Conservation (phyloP, 2,329 filamentous ascomycete species). For the Tolypocladium tropicale region DNA sequence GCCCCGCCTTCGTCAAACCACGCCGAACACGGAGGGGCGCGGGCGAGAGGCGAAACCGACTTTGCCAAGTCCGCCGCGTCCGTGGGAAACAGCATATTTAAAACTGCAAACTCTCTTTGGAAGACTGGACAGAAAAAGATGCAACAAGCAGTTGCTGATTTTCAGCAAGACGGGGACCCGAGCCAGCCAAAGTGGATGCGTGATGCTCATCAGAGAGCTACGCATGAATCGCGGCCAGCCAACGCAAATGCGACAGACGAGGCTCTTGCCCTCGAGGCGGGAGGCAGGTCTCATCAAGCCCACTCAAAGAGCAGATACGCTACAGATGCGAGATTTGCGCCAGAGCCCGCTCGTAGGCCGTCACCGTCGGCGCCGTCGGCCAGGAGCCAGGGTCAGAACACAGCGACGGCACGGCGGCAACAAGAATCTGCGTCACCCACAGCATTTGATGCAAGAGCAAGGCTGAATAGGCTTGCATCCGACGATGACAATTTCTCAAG, state of each 20-base stretch:
- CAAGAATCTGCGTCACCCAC: conserved; percentile 32
- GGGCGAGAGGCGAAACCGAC: conserved; percentile 53
- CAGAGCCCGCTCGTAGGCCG: conserved; percentile 33
- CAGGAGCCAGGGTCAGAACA: conserved; percentile 31
- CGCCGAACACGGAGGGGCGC: conserved; percentile 33
- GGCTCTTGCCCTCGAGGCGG: conserved; percentile 69
- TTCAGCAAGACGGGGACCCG: conserved; percentile 61
- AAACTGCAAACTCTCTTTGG: conserved; percentile 92
- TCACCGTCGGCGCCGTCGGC: conserved; percentile 38
- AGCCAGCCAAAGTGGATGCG: conserved; percentile 95
- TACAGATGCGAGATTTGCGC: conserved; percentile 13
- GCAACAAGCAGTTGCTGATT: conserved; percentile 83
- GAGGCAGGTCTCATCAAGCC: conserved; percentile 40
- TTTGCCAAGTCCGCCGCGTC: conserved; percentile 73
- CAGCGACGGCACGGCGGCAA: conserved; percentile 49
- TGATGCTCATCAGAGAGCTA: conserved; percentile 46
- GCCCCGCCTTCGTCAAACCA: neutral
- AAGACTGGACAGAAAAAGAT: conserved; percentile 89
- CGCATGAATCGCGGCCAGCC: conserved; percentile 18
- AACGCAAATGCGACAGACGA: conserved; percentile 50
- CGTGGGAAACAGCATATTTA: conserved; percentile 74
- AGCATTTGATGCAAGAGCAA: conserved; percentile 29
- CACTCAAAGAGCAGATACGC: conserved; percentile 15
- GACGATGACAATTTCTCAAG: conserved; percentile 65
- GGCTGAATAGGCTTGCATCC: conserved; percentile 65